Conservation (phyloP, 805 yeast genomes). For the Hanseniaspora taiwanica region DNA sequence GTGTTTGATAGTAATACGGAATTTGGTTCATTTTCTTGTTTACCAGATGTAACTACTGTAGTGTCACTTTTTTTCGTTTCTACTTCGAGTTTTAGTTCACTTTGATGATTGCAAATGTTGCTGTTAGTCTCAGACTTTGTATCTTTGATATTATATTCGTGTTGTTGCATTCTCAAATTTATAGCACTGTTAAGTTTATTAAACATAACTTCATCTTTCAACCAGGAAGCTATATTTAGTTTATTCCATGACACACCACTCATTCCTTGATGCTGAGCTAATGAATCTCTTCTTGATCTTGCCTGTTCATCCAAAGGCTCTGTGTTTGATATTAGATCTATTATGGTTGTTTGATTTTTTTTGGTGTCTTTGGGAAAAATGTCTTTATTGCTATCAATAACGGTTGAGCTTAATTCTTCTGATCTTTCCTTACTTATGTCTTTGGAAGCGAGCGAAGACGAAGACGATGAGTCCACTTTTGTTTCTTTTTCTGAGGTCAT, state of each 20-base stretch:
- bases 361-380: too few relatives aligned
- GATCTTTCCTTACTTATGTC: neutral
- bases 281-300: conserved; percentile 72
- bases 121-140: too few relatives aligned
- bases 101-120: conserved; percentile 7
- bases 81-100: conserved; percentile 5
- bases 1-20: neutral
- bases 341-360: neutral
- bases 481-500: neutral
- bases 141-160: conserved; percentile 2
- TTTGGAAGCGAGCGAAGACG: neutral
- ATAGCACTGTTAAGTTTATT: conserved; percentile 14
- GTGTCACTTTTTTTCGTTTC: too few relatives aligned
- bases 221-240: conserved; percentile 88
- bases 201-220: conserved; percentile 82
- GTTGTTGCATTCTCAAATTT: conserved; percentile 7
- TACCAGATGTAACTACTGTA: neutral
- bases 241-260: conserved; percentile 98
- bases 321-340: too few relatives aligned
- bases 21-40: neutral
- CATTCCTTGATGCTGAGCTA: conserved; percentile 95
- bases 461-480: neutral
- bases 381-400: neutral
- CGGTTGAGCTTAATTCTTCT: neutral
- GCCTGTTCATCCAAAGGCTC: conserved; percentile 9